These are phyloP conservation scores for Xylariaceae sp. DNA, from an alignment of 2,329 filamentous ascomycete genomes.

Conservation along the genomic window DNA sequence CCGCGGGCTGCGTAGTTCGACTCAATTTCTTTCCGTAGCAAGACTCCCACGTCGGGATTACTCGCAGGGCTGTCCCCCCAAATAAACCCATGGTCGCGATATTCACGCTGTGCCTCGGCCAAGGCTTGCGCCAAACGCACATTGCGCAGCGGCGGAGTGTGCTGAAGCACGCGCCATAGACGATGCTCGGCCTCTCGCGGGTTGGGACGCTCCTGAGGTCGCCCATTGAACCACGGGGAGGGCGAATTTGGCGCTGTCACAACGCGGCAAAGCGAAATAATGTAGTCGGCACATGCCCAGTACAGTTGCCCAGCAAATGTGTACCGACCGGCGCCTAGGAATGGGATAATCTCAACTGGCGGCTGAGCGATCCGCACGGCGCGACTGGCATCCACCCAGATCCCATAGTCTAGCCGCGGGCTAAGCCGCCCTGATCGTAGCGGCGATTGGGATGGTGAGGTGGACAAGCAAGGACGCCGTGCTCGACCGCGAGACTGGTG, in stretches of 20 bases:
- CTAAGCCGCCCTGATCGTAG: constrained; percentile 4
- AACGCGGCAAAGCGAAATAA: constrained; percentile 26
- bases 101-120: constrained; percentile 33
- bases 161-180: constrained; percentile 21
- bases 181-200: constrained; percentile 23
- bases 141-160: constrained; percentile 28
- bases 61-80: constrained; percentile 21
- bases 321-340: constrained; percentile 32
- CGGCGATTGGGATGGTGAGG: neutral
- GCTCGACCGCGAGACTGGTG: neutral
- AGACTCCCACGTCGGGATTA: constrained; percentile 9
- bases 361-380: constrained; percentile 28
- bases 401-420: constrained; percentile 28
- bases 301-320: constrained; percentile 38
- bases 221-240: constrained; percentile 18
- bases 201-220: neutral
- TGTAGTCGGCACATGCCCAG: constrained; percentile 36
- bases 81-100: constrained; percentile 28
- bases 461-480: neutral
- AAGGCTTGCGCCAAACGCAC: constrained; percentile 30
- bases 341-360: constrained; percentile 32
- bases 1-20: constrained; percentile 24
- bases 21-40: constrained; percentile 23
- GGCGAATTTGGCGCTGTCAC: constrained; percentile 16
- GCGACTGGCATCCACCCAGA: constrained; percentile 33